Percentiles rank a stretch among this genome's conserved stretches.
These are phyloP conservation scores for Canna indica DNA, from an alignment of 176 grass and related monocot species.

Conservation along the genomic window DNA sequence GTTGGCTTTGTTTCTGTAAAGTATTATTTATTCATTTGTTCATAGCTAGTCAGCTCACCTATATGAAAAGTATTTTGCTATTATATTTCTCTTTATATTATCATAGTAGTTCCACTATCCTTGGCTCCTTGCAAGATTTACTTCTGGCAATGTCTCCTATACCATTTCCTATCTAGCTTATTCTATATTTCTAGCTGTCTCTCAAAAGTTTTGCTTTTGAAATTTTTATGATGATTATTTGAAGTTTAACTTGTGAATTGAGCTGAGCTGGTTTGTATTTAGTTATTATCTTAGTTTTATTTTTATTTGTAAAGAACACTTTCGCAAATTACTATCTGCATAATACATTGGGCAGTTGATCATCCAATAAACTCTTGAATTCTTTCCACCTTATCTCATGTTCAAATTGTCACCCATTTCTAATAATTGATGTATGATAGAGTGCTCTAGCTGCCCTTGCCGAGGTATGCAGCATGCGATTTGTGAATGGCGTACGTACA, in stretches of 20 bases:
- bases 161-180: too few relatives aligned
- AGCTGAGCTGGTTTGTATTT: background rate
- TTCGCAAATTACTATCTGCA: background rate
- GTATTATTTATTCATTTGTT: background rate
- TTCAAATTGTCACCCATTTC: conserved; percentile 16
- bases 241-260: background rate
- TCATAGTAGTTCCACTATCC: background rate
- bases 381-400: background rate
- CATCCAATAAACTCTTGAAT: background rate
- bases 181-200: too few relatives aligned
- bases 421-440: conserved; percentile 32
- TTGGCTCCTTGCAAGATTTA: background rate
- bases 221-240: background rate
- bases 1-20: too few relatives aligned
- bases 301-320: background rate
- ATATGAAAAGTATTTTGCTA: background rate
- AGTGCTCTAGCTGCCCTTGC: conserved; percentile 67
- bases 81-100: background rate
- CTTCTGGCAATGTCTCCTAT: too few relatives aligned
- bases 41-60: background rate
- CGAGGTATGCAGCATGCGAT: conserved; percentile 85
- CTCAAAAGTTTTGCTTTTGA: background rate
- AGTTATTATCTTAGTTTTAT: background rate
- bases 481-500: conserved; percentile 71
- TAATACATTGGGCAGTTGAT: background rate